Conservation (phyloP, 2,329 filamentous ascomycete species). For the Salinomyces thailandicus region DNA sequence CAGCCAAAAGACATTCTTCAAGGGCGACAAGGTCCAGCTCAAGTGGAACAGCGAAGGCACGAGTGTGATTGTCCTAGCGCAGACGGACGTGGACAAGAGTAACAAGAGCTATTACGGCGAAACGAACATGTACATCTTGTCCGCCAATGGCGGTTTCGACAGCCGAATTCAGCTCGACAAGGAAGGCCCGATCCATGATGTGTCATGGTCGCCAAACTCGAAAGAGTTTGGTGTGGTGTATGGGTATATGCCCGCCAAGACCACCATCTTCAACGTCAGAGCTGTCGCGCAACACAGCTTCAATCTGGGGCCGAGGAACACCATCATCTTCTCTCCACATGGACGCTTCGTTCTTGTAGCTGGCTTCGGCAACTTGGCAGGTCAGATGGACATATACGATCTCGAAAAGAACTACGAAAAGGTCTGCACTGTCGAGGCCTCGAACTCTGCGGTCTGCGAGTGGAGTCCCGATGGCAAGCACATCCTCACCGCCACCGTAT, state of each 20-base stretch:
- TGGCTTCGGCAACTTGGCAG: constrained; percentile 93
- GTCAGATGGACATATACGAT: constrained; percentile 96
- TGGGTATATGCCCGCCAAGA: constrained; percentile 98
- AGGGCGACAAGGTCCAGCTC: constrained; percentile 95
- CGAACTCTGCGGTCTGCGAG: constrained; percentile 90
- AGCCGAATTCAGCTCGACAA: constrained; percentile 76
- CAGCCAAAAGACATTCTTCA: constrained; percentile 98
- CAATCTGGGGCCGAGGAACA: constrained; percentile 80
- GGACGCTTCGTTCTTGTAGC: constrained; percentile 88
- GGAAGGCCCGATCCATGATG: constrained; percentile 94
- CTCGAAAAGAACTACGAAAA: constrained; percentile 88
- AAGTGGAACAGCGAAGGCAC: constrained; percentile 96
- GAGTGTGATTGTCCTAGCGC: constrained; percentile 83
- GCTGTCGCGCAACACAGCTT: constrained; percentile 77
- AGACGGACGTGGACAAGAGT: constrained; percentile 95
- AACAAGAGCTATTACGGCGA: constrained; percentile 99
- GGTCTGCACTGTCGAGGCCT: constrained; percentile 85
- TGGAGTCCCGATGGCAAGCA: constrained; percentile 96
- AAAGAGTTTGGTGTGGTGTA: constrained; percentile 97
- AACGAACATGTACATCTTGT: constrained; percentile 91
- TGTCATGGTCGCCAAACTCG: constrained; percentile 95
- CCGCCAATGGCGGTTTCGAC: constrained; percentile 83
- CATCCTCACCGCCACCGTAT: constrained; percentile 95
- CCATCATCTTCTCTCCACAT: constrained; percentile 86
- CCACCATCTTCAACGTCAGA: constrained; percentile 90